These are phyloP conservation scores for Cornus controversa DNA, from an alignment of 148 eudicot genomes.

Conservation along the genomic window DNA sequence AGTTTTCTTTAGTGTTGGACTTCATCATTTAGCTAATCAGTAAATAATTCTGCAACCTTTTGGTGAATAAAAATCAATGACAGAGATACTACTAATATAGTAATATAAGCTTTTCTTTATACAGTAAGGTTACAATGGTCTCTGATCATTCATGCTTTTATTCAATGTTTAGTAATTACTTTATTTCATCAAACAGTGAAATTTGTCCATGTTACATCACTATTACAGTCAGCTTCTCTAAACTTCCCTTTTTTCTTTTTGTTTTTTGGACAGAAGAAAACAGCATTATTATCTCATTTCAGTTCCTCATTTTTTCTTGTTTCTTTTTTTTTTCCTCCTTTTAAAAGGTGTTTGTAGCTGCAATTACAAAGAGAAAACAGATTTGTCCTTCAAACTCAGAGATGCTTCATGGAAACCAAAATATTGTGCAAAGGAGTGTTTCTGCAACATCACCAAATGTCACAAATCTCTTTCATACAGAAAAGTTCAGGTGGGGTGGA, in stretches of 20 bases:
- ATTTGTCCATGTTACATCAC: background rate
- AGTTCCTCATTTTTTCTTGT: too few relatives aligned
- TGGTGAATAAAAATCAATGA: too few relatives aligned
- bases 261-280: too few relatives aligned
- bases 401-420: constrained; percentile 62
- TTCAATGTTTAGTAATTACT: background rate
- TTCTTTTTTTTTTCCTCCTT: too few relatives aligned
- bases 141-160: background rate
- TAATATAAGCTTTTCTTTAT: background rate
- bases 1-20: too few relatives aligned
- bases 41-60: too few relatives aligned
- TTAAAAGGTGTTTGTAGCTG: constrained; percentile 80
- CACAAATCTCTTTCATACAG: constrained; percentile 48
- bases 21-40: too few relatives aligned
- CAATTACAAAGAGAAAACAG: constrained; percentile 79
- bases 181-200: background rate
- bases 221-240: background rate
- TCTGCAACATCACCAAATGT: background rate
- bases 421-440: constrained; percentile 13
- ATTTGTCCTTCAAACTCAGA: constrained; percentile 56
- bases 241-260: background rate
- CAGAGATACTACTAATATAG: background rate
- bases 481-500: constrained; percentile 59
- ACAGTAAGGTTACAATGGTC: background rate
- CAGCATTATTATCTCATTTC: too few relatives aligned